Base-by-base conservation (phyloP, 768 basidiomycete species). In the Lentinula boryana region DNA sequence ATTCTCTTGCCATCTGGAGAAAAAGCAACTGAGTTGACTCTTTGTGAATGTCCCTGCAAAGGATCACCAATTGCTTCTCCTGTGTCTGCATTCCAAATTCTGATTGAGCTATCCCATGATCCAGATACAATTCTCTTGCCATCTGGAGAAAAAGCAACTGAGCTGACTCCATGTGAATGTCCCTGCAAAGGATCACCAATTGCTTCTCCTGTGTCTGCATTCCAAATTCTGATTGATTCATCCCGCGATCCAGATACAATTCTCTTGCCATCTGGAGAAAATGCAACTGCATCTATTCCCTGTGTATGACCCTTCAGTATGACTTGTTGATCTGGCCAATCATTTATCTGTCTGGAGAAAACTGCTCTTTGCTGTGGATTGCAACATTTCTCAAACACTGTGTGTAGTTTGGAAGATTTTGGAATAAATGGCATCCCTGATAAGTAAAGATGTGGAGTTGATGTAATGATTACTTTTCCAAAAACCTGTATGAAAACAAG, bases 371-470 rank as follows among this genome's bases (percentile, higher is more conserved):
- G 23, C 2, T 10, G 13, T 15, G 60, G 54, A 35, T 21, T n/a
- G n/a, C 13, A 7, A 8, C 4, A 35, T 43, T 54, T 9, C 5
- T 13, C 23, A 23, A 23, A 23, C 23, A 23, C 23, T 48, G 44
- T 13, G 27, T 66, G 76, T 32, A 64, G 31, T 8, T 27, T 18
- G 40, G 50, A 51, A n/a, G 18, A n/a, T 31, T 21, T 44, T 23
- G 68, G 69, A 13, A 61, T 21, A 41, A 71, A 67, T 50, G 70
- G 63, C 4, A 71, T 49, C 10, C 62, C 69, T 13, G 68, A 69
- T 13, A 69, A n/a, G 57, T 69, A 69, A n/a, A 70, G 38, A 58
- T 70, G 69, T 1, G 67, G 67, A 5, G 63, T 55, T n/a, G 32
- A 55, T 43, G 50, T 58, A 33, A 36, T 54, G 56, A 65, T 64